phyloP scores from a whole-genome alignment of 1,284 basidiomycete genomes.

The Rhodotorula sp. region DNA sequence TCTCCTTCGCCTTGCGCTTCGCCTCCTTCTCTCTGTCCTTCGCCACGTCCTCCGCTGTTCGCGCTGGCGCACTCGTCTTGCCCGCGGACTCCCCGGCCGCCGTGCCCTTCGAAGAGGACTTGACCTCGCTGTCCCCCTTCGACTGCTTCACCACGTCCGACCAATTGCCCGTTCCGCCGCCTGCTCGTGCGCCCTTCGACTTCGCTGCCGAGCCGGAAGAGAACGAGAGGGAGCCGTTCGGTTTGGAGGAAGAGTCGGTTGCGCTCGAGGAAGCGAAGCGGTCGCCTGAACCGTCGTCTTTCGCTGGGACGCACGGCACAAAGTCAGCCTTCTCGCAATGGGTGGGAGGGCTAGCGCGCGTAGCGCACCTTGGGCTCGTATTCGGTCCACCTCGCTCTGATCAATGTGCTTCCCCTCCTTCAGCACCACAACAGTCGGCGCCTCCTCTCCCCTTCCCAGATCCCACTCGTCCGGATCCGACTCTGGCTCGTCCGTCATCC shows the following conservation, averaged over 20 bases:
- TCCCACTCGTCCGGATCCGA: conserved; percentile 34
- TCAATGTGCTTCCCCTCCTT: conserved; percentile 37
- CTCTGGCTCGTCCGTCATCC: neutral
- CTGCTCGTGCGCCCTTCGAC: neutral
- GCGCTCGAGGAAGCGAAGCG: conserved; percentile 15
- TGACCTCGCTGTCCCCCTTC: neutral
- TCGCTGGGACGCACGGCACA: too few relatives aligned
- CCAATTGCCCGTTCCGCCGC: conserved; percentile 22
- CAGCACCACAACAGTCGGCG: conserved; percentile 35
- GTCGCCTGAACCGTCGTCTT: conserved; percentile 4
- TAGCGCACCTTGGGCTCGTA: conserved; percentile 28
- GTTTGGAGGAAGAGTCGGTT: neutral
- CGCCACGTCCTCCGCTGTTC: conserved; percentile 13
- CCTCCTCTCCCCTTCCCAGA: conserved; percentile 30
- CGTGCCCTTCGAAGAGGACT: neutral
- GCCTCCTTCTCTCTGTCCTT: conserved; percentile 7
- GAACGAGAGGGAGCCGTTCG: conserved; percentile 21
- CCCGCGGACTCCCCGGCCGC: neutral
- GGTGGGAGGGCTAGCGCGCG: too few relatives aligned
- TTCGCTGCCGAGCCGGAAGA: conserved; percentile 20
- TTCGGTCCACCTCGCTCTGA: conserved; percentile 25
- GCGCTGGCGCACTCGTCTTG: neutral
- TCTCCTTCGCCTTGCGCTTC: conserved; percentile 26
- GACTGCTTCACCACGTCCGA: conserved; percentile 24
- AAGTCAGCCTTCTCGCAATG: too few relatives aligned